Conservation (phyloP, 805 yeast genomes). For the Yarrowia keelungensis region DNA sequence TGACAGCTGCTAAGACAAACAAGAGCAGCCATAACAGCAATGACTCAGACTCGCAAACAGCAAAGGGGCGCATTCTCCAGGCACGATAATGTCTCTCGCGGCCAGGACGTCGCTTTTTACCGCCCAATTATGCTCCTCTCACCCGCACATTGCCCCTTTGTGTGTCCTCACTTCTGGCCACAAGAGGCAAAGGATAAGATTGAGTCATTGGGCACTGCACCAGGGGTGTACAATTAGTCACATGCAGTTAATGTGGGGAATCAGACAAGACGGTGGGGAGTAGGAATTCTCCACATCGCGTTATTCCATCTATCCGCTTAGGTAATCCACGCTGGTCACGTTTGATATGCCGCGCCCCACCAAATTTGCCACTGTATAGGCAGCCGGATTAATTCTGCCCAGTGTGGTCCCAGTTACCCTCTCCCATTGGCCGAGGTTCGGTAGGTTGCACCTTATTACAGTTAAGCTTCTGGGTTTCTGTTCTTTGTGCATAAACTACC, state of each 20-base stretch:
- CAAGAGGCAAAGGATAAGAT: slow-evolving; percentile 35
- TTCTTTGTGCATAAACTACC: slow-evolving; percentile 12
- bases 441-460: slow-evolving; percentile 28
- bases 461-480: neutral
- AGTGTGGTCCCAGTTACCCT: slow-evolving; percentile 26
- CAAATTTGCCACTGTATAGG: slow-evolving; percentile 1
- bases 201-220: slow-evolving; percentile 38
- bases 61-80: neutral
- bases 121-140: slow-evolving; percentile 4
- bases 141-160: neutral
- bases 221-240: slow-evolving; percentile 38
- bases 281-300: neutral
- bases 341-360: slow-evolving; percentile 1
- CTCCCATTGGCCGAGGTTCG: slow-evolving; percentile 39
- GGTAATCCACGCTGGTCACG: no score
- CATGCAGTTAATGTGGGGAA: slow-evolving; percentile 34
- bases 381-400: slow-evolving; percentile 32
- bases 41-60: no score
- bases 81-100: neutral
- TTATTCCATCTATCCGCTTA: no score
- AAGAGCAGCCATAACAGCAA: neutral
- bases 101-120: neutral
- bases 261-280: neutral
- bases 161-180: neutral
- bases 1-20: neutral